Evolutionary conservation across 202 grass and related monocot genomes (phyloP).

Genomic region (Panicum hallii): DNA sequence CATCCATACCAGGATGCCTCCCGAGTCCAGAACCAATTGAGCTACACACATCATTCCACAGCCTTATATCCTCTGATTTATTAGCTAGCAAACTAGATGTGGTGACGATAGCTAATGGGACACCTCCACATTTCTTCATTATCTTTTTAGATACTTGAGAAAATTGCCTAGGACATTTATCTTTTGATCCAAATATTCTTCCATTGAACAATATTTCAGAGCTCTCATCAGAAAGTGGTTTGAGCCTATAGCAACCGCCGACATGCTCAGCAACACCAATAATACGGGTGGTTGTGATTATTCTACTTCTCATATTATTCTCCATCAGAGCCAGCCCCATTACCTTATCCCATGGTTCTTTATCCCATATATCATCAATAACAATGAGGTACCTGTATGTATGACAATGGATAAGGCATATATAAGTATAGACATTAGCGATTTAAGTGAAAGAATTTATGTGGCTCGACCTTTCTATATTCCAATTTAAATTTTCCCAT

Average conservation of each 20-base stretch:
- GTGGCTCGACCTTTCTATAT: no score
- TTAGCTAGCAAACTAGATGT: neutral
- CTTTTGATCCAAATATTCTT: neutral
- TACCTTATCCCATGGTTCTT: neutral
- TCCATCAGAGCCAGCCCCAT: neutral
- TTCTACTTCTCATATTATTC: neutral
- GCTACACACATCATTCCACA: neutral
- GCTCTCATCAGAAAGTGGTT: neutral
- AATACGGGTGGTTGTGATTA: neutral
- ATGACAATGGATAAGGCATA: no score
- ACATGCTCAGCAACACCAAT: neutral
- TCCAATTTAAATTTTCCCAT: no score
- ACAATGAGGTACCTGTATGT: no score
- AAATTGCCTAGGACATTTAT: neutral
- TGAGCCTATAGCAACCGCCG: neutral
- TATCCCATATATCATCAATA: no score
- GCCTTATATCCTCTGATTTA: neutral
- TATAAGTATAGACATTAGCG: no score
- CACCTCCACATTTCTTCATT: no score
- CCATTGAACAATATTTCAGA: neutral
- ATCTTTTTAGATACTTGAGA: no score
- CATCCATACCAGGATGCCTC: neutral
- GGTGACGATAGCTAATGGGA: neutral
- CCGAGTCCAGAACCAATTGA: neutral
- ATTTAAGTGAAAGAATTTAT: no score